A percentile compares a stretch with the other conserved stretches of the same genome.
Conservation (phyloP, 768 basidiomycete species). For the Leccinum boreale region DNA sequence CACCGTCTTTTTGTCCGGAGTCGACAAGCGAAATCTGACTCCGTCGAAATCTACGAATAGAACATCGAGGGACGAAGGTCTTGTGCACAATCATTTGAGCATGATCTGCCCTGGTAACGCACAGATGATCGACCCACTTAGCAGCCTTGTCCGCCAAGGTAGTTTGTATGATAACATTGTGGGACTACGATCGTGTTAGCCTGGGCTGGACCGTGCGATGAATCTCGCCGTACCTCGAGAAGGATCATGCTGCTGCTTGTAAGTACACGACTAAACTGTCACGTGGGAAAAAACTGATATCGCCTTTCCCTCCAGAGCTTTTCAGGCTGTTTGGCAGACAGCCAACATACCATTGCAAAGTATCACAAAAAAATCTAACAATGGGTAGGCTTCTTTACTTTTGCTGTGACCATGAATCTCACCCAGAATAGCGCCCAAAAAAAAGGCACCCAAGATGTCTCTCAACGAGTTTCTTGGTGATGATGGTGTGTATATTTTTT, state of each 20-base stretch:
- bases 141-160: slow-evolving; percentile 82
- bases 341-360: slow-evolving; percentile 3
- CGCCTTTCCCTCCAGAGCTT: slow-evolving; percentile 23
- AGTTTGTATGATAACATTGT: slow-evolving; percentile 90
- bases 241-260: slow-evolving; percentile 61
- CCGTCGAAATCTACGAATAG: slow-evolving; percentile 98
- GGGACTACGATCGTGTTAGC: slow-evolving; percentile 50
- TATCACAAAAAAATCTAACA: slow-evolving; percentile 16
- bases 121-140: slow-evolving; percentile 53
- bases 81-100: slow-evolving; percentile 34
- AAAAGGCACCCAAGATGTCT: slow-evolving; percentile 89
- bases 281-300: slow-evolving; percentile 30
- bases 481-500: slow-evolving; percentile 51
- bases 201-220: not conserved
- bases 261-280: slow-evolving; percentile 3
- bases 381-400: slow-evolving; percentile 23
- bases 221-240: slow-evolving; percentile 57
- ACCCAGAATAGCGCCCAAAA: slow-evolving; percentile 69
- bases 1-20: slow-evolving; percentile 77
- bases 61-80: slow-evolving; percentile 89
- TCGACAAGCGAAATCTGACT: slow-evolving; percentile 90
- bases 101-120: slow-evolving; percentile 3
- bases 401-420: not conserved
- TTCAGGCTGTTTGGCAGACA: slow-evolving; percentile 6
- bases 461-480: slow-evolving; percentile 92